Evolutionary conservation across 1,284 basidiomycete species (phyloP).

Genomic region (Bjerkandera adusta): DNA sequence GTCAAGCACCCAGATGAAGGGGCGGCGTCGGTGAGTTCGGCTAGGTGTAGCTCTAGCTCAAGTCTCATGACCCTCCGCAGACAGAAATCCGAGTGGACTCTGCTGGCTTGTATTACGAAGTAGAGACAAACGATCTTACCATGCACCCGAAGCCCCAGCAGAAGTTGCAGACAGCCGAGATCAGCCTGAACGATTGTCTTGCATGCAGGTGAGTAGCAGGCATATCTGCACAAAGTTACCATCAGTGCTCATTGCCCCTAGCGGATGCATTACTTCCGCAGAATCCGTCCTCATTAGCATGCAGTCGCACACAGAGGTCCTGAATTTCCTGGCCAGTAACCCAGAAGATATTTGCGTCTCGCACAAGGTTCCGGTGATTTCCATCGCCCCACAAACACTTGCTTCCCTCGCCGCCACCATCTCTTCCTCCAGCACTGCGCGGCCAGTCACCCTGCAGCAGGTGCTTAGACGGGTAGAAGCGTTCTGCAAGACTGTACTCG

Average conservation of each 20-base stretch:
- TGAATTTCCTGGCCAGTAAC: conserved; percentile 70
- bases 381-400: conserved; percentile 90
- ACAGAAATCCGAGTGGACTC: conserved; percentile 90
- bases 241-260: conserved; percentile 29
- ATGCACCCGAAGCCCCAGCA: conserved; percentile 31
- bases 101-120: conserved; percentile 78
- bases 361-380: conserved; percentile 71
- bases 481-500: conserved; percentile 61
- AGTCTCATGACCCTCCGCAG: conserved; percentile 36
- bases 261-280: conserved; percentile 97
- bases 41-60: conserved; percentile 1
- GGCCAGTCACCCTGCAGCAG: conserved; percentile 52
- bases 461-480: conserved; percentile 67
- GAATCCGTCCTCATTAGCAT: conserved; percentile 97
- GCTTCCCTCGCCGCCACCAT: conserved; percentile 85
- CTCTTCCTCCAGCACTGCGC: conserved; percentile 40
- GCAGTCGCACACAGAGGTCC: conserved; percentile 92
- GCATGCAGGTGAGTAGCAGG: conserved; percentile 87
- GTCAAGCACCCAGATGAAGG: conserved; percentile 43
- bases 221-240: conserved; percentile 14
- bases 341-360: conserved; percentile 34
- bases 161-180: conserved; percentile 89
- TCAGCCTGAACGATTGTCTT: conserved; percentile 94
- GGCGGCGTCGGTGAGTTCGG: conserved; percentile 53
- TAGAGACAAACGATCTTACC: conserved; percentile 33